Base-by-base conservation (phyloP, 2,329 filamentous ascomycete species). In the Fusarium phyllophilum region DNA sequence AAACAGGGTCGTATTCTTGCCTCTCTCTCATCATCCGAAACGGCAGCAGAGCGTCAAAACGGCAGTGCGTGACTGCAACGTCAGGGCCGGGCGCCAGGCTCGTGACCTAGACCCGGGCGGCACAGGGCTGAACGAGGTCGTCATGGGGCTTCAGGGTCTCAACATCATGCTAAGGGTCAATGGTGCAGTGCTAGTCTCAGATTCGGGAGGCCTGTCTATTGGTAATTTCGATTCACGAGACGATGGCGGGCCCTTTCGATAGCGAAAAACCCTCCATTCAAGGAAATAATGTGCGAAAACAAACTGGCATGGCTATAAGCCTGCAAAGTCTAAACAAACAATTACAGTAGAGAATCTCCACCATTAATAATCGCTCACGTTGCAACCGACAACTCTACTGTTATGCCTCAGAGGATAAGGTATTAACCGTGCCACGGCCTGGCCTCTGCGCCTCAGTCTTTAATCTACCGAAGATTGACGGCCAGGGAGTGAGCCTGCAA, bases 61-160 rank as follows among this genome's bases (percentile, higher is more conserved):
- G 66, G 70, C 54, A 68, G 24, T 68, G 59, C 48, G 56, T 65
- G 38, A 58, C 56, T 57, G 70, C 39, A 70, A 66, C 52, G 45
- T 24, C 38, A 52, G 39, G 61, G 46, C 65, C 49, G 41, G 38
- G 45, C 52, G 46, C 65, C 42, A 41, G 34, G 42, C 58, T 65
- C 42, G 34, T 57, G 55, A 57, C 55, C 54, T 33, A 45, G 44
- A 15, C 33, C 52, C 15, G n/a, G 45, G 33, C 42, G 56, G 62
- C 49, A 74, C 72, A 74, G 63, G 72, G 72, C 72, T 74, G 71
- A 74, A 69, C 55, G 51, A 10, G 39, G 36, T n/a, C 26, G n/a
- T 41, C 34, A 59, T 66, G 64, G 64, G 24, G 36, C 49, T 57
- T 24, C 24, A 49, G 41, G 59, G 49, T 45, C 34, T 66, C 33